Conservation (phyloP, 1,139 yeast species). For the Yamadazyma atmosphaerica region DNA sequence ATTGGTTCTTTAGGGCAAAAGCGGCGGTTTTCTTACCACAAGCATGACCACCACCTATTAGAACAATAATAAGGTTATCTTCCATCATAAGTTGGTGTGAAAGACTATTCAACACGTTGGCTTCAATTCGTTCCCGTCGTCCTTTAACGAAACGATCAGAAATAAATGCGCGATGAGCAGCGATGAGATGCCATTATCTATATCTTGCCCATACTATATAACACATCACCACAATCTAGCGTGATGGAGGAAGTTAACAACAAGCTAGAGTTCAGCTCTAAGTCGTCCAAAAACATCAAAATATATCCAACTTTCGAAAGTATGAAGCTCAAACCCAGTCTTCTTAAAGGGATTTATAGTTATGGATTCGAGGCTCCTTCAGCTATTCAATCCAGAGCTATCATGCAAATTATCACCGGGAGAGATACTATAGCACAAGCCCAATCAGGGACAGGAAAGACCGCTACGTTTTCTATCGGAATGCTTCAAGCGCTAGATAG, state of each 20-base stretch:
- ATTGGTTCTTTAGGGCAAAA: constrained; percentile 27
- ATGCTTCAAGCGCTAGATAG: constrained; percentile 80
- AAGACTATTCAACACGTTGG: too few relatives aligned
- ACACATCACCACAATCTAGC: neutral
- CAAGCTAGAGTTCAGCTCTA: constrained; percentile 17
- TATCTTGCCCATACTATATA: neutral
- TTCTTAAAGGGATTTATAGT: constrained; percentile 74
- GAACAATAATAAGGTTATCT: constrained; percentile 36
- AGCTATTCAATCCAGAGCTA: constrained; percentile 93
- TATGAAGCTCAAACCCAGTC: constrained; percentile 71
- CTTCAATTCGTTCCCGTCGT: too few relatives aligned
- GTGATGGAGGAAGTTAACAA: constrained; percentile 13
- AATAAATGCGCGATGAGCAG: neutral
- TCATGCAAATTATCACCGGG: constrained; percentile 87
- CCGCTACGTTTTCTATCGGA: constrained; percentile 94
- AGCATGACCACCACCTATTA: constrained; percentile 77
- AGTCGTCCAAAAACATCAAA: constrained; percentile 55
- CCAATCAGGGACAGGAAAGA: constrained; percentile 97
- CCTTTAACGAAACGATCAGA: too few relatives aligned
- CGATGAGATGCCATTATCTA: neutral
- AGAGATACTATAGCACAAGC: constrained; percentile 96
- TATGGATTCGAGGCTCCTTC: constrained; percentile 96
- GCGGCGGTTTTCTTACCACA: constrained; percentile 58
- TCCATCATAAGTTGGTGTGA: constrained; percentile 7
- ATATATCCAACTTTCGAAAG: constrained; percentile 71